These are phyloP conservation scores for Fusarium guadeloupense DNA, from an alignment of 2,329 filamentous ascomycete genomes.

Conservation along the genomic window DNA sequence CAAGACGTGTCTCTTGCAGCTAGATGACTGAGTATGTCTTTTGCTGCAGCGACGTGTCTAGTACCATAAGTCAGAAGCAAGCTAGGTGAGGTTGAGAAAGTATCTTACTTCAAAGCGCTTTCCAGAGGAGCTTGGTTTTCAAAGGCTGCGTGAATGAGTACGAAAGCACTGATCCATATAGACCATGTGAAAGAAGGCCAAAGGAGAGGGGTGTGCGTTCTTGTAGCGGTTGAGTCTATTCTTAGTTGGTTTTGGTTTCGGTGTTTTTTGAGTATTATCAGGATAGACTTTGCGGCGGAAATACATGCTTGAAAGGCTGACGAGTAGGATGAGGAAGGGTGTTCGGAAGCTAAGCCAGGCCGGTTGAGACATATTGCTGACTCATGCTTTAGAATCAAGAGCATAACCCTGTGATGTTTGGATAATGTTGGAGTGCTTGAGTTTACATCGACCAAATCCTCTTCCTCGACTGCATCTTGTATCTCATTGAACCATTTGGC, in stretches of 20 bases:
- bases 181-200: conserved; percentile 64
- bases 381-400: conserved; percentile 59
- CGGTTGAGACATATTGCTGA: conserved; percentile 61
- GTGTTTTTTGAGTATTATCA: conserved; percentile 51
- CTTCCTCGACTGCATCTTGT: conserved; percentile 57
- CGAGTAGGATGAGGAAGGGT: conserved; percentile 54
- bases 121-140: conserved; percentile 53
- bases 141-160: conserved; percentile 60
- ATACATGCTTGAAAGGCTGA: conserved; percentile 62
- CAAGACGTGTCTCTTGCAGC: conserved; percentile 46
- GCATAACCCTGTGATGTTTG: conserved; percentile 52
- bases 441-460: conserved; percentile 30
- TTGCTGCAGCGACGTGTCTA: conserved; percentile 45
- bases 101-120: conserved; percentile 51
- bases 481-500: conserved; percentile 64
- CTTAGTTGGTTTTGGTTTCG: conserved; percentile 24
- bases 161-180: conserved; percentile 62
- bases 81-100: accelerated
- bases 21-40: conserved; percentile 41
- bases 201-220: conserved; percentile 47
- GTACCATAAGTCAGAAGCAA: neutral
- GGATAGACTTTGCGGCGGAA: conserved; percentile 58
- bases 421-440: conserved; percentile 31
- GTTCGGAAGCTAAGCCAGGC: conserved; percentile 58
- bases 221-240: conserved; percentile 3